A percentile compares a stretch with the other conserved stretches of the same genome.
Evolutionary conservation across 345 rosid species (phyloP).

Genomic region (Populus simonii): DNA sequence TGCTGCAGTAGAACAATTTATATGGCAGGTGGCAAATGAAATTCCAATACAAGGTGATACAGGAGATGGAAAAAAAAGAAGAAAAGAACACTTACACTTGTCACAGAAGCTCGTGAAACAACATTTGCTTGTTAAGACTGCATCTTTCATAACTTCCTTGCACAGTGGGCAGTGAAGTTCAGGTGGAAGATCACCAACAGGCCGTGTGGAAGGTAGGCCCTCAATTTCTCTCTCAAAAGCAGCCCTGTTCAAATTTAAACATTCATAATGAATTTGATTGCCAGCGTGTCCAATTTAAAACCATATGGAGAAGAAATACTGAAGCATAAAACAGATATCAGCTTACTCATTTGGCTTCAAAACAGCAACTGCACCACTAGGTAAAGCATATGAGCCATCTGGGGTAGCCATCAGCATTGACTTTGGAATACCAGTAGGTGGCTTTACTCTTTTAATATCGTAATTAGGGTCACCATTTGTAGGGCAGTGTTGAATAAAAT

Average conservation of each 20-base stretch:
- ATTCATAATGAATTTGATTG: slow-evolving; percentile 1
- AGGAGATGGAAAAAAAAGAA: not conserved
- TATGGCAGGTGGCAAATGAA: not conserved
- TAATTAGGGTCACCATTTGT: slow-evolving; percentile 94
- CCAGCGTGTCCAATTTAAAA: not conserved
- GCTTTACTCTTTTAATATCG: slow-evolving; percentile 87
- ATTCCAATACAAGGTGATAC: not conserved
- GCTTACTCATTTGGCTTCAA: slow-evolving; percentile 94
- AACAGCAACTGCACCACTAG: slow-evolving; percentile 95
- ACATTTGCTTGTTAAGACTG: slow-evolving; percentile 91
- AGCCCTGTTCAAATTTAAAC: slow-evolving; percentile 48
- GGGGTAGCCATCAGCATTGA: slow-evolving; percentile 94
- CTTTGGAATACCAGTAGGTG: slow-evolving; percentile 96
- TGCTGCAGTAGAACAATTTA: not conserved
- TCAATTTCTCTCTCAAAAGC: slow-evolving; percentile 96
- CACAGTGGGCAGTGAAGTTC: slow-evolving; percentile 95
- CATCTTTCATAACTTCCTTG: slow-evolving; percentile 86
- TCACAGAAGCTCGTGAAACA: slow-evolving; percentile 87
- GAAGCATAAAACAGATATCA: not conserved
- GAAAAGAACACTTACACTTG: slow-evolving; percentile 48
- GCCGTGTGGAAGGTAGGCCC: slow-evolving; percentile 86
- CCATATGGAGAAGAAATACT: not conserved
- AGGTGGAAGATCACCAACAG: slow-evolving; percentile 94
- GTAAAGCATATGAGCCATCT: slow-evolving; percentile 96
- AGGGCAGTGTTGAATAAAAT: slow-evolving; percentile 98